Evolutionary conservation across 2,329 filamentous ascomycete species (phyloP), one percentile per base, ranked within the genome.

Genomic region (Tolypocladium endophyticum): DNA sequence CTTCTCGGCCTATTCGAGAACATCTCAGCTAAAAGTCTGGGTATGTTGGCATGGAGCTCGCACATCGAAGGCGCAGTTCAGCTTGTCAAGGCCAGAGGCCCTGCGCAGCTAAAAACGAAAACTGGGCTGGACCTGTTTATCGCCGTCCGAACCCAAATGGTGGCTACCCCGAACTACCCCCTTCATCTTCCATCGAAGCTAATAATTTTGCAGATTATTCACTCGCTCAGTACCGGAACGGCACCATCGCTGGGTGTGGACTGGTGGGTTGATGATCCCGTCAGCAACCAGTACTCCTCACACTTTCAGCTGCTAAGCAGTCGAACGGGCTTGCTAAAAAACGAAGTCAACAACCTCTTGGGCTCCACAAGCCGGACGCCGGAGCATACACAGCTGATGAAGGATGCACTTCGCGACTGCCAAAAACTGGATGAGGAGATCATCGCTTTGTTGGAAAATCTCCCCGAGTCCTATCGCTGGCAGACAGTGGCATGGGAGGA

Each of bases 51-150:
- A 0, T 87, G 84, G 84, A 81, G 81, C 11, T 83, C 82, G 4
- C 84, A 86, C 64, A 78, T 82, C n/a, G 81, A 85, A 61, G 84
- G 83, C 1, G 84, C 84, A 35, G 78, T 86, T 35, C 79, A 83
- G 62, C 72, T 86, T 2, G 81, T 84, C 60, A 82, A 81, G 66
- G 76, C 79, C 7, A 77, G 84, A 55, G 82, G 82, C 3, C 78
- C 76, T 64, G 78, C 79, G 60, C 81, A 84, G 64, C 66, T 83
- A 5, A 72, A 74, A 47, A 82, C 80, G 11, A 79, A 77, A 67
- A 72, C 75, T 1, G 84, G 83, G 0, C 67, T 80, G 33, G 75
- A 78, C 61, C 74, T 87, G 4, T 86, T 86, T 65, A 74, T 82
- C 47, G 79, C 80, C 12, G 83, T 86, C 16, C 75, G 84, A 59